phyloP scores from a whole-genome alignment of 768 basidiomycete species.

The Favolaschia claudopus region DNA sequence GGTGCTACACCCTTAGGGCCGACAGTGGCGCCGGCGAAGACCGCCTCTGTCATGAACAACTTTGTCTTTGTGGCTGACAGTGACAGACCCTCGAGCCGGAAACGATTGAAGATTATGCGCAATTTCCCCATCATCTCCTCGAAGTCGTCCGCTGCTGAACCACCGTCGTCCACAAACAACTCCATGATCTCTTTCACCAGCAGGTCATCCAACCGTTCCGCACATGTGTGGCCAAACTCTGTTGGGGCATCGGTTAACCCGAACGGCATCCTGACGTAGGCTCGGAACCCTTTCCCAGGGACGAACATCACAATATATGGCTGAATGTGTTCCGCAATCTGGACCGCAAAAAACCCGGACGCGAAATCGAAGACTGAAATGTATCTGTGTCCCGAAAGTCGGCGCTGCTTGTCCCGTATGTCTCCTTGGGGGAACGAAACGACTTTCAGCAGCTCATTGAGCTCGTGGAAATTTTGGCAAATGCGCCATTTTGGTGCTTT shows the following conservation, averaged over 20 bases:
- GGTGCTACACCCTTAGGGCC: constrained; percentile 41
- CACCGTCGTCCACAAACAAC: constrained; percentile 49
- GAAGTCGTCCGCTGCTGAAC: constrained; percentile 40
- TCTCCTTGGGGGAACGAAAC: constrained; percentile 45
- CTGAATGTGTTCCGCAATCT: constrained; percentile 22
- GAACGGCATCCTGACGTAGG: constrained; percentile 45
- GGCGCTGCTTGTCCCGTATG: constrained; percentile 45
- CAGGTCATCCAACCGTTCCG: constrained; percentile 31
- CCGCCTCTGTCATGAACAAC: constrained; percentile 43
- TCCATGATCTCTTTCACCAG: constrained; percentile 32
- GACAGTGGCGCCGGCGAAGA: constrained; percentile 43
- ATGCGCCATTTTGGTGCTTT: constrained; percentile 43
- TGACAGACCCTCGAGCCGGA: constrained; percentile 38
- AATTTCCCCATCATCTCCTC: constrained; percentile 33
- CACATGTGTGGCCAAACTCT: constrained; percentile 38
- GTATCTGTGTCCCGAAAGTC: constrained; percentile 43
- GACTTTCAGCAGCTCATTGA: constrained; percentile 40
- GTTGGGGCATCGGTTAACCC: constrained; percentile 48
- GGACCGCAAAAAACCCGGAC: constrained; percentile 41
- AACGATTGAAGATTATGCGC: constrained; percentile 30
- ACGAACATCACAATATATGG: constrained; percentile 46
- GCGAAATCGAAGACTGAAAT: constrained; percentile 44
- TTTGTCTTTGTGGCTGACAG: constrained; percentile 42
- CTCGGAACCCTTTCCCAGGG: constrained; percentile 43
- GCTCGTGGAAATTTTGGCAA: constrained; percentile 45